Conservation (phyloP, 495 filamentous ascomycete genomes). For the Aspergillus nanangensis region DNA sequence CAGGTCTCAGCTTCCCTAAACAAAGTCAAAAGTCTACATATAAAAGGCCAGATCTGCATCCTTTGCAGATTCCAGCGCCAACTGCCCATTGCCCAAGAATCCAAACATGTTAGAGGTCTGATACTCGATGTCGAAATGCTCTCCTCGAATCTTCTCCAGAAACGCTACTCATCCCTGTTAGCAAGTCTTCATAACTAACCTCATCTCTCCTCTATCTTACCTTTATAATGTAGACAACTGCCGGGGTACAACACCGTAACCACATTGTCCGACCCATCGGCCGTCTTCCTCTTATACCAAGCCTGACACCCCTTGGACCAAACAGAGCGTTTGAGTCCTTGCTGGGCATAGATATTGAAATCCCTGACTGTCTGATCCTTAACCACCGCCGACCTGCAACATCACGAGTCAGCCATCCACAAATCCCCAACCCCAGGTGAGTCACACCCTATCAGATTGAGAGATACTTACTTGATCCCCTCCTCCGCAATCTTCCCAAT, state of each 20-base stretch:
- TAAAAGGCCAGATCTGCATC: slow-evolving; percentile 5
- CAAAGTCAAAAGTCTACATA: not conserved
- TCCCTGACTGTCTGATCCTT: slow-evolving; percentile 32
- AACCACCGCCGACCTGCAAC: slow-evolving; percentile 21
- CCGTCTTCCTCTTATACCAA: slow-evolving; percentile 43
- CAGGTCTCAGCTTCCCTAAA: no score
- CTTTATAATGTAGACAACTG: slow-evolving; percentile 42
- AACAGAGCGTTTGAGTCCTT: slow-evolving; percentile 34
- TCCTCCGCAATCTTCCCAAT: slow-evolving; percentile 37
- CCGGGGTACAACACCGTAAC: slow-evolving; percentile 42
- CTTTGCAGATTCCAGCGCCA: slow-evolving; percentile 2
- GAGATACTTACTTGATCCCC: slow-evolving; percentile 40
- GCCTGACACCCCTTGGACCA: slow-evolving; percentile 39
- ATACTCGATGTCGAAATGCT: slow-evolving; percentile 46
- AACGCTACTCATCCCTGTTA: not conserved
- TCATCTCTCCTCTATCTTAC: not conserved
- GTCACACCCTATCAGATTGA: no score
- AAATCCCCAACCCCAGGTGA: no score
- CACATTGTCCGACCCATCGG: slow-evolving; percentile 12
- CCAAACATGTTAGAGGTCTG: slow-evolving; percentile 39
- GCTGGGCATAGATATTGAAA: slow-evolving; percentile 32
- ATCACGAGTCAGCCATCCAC: no score
- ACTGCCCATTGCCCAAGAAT: slow-evolving; percentile 42
- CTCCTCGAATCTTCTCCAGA: slow-evolving; percentile 18
- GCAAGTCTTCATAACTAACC: not conserved